Conservation (phyloP, 1,284 basidiomycete genomes). For the Ganoderma multipileum region DNA sequence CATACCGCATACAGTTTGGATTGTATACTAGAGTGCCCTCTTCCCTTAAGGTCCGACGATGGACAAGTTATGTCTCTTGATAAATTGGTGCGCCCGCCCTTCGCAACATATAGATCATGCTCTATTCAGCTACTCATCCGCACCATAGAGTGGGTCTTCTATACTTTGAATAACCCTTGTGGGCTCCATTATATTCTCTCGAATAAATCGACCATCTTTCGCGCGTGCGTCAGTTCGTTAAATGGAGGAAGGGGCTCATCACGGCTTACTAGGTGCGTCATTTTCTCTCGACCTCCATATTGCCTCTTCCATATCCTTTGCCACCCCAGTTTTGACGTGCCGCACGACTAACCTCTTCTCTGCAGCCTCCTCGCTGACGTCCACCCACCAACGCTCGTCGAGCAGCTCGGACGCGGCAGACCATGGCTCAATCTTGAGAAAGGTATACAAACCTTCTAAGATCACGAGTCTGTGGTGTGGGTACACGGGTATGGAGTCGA, state of each 20-base stretch:
- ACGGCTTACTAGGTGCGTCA: slow-evolving; percentile 74
- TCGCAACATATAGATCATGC: background rate
- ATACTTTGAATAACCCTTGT: slow-evolving; percentile 60
- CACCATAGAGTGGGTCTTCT: slow-evolving; percentile 46
- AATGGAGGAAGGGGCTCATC: background rate
- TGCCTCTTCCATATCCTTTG: slow-evolving; percentile 70
- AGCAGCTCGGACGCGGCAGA: slow-evolving; percentile 65
- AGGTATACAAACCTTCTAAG: slow-evolving; percentile 88
- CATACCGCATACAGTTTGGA: slow-evolving; percentile 16
- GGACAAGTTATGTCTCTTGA: too few species aligned
- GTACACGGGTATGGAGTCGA: slow-evolving; percentile 60
- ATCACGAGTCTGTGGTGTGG: slow-evolving; percentile 78
- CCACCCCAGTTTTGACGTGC: slow-evolving; percentile 80
- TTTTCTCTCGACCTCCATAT: slow-evolving; percentile 75
- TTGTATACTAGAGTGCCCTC: slow-evolving; percentile 11
- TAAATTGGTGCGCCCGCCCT: background rate
- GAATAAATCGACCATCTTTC: slow-evolving; percentile 59
- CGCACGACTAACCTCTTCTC: slow-evolving; percentile 71
- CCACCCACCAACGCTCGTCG: slow-evolving; percentile 84
- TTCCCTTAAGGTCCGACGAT: background rate
- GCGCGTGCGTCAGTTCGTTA: slow-evolving; percentile 5
- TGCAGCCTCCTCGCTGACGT: slow-evolving; percentile 67
- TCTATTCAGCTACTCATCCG: background rate
- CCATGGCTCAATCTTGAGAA: slow-evolving; percentile 82
- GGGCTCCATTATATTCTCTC: slow-evolving; percentile 61